phyloP scores from a whole-genome alignment of 2,329 filamentous ascomycete species.

The Onygenales sp. region DNA sequence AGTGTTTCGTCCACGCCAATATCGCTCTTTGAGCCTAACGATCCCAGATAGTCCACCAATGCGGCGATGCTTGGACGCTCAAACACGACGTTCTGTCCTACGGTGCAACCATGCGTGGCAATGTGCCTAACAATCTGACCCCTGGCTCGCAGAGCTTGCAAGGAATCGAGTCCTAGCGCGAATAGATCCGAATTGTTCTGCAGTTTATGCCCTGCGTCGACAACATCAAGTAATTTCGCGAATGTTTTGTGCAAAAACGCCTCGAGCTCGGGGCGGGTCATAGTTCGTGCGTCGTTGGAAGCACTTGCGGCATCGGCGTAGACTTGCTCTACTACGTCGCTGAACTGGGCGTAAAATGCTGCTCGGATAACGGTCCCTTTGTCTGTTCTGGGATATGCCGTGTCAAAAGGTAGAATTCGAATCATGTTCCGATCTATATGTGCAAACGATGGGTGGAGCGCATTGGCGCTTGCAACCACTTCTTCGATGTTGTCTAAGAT shows the following conservation, averaged over 20 bases:
- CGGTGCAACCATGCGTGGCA: conserved; percentile 31
- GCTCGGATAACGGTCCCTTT: conserved; percentile 49
- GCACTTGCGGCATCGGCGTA: conserved; percentile 26
- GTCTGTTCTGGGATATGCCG: conserved; percentile 43
- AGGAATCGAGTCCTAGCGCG: conserved; percentile 46
- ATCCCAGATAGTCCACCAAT: conserved; percentile 37
- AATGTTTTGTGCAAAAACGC: conserved; percentile 10
- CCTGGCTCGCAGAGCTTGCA: conserved; percentile 50
- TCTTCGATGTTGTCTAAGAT: conserved; percentile 42
- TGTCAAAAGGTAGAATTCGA: conserved; percentile 36
- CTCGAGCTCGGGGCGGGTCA: conserved; percentile 3
- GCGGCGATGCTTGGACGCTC: conserved; percentile 44
- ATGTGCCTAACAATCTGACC: conserved; percentile 43
- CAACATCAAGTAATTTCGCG: conserved; percentile 12
- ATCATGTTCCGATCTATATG: conserved; percentile 47
- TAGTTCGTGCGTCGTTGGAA: conserved; percentile 2
- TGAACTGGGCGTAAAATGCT: conserved; percentile 41
- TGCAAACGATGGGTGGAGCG: conserved; percentile 42
- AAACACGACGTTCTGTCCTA: conserved; percentile 49
- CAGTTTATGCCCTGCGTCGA: conserved; percentile 17
- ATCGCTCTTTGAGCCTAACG: conserved; percentile 29
- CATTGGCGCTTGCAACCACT: conserved; percentile 43
- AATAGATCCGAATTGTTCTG: conserved; percentile 48
- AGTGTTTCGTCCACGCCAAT: conserved; percentile 15
- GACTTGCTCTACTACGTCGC: conserved; percentile 36